Conservation (phyloP, 2,329 filamentous ascomycete genomes). For the Stagonosporopsis rhizophila region DNA sequence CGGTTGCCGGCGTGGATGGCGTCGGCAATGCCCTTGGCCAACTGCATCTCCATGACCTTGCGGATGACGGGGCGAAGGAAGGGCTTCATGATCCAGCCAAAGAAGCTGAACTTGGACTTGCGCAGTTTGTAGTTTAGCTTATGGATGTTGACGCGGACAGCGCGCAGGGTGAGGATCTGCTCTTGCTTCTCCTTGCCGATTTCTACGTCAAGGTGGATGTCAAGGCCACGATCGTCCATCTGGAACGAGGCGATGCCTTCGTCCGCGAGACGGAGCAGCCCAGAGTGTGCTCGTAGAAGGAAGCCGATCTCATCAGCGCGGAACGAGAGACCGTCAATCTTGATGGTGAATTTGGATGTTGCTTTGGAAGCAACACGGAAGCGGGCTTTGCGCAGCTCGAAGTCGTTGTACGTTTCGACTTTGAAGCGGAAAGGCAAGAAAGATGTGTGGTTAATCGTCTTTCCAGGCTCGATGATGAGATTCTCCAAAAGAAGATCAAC, state of each 20-base stretch:
- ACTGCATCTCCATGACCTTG: constrained; percentile 78
- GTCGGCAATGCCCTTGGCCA: constrained; percentile 74
- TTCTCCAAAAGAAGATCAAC: constrained; percentile 90
- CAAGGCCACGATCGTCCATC: constrained; percentile 85
- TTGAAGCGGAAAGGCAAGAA: constrained; percentile 87
- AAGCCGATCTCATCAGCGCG: constrained; percentile 89
- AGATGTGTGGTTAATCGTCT: constrained; percentile 82
- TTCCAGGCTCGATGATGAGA: constrained; percentile 85
- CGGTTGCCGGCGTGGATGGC: constrained; percentile 77
- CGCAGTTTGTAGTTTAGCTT: constrained; percentile 81
- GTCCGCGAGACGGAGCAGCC: constrained; percentile 77
- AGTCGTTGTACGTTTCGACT: constrained; percentile 82
- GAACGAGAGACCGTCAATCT: constrained; percentile 81
- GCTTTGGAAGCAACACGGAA: constrained; percentile 72
- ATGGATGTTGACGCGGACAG: constrained; percentile 82
- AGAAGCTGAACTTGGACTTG: constrained; percentile 76
- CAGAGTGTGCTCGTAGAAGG: constrained; percentile 81
- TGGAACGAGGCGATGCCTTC: constrained; percentile 85
- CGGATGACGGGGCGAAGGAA: constrained; percentile 81
- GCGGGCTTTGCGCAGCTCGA: constrained; percentile 82
- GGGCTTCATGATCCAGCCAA: constrained; percentile 85
- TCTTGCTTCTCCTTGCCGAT: constrained; percentile 80
- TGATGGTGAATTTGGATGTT: constrained; percentile 77
- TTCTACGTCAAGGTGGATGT: constrained; percentile 84
- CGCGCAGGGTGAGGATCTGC: constrained; percentile 77